These are phyloP conservation scores for Solanum sejunctum DNA, from an alignment of 257 asterid genomes.

Conservation along the genomic window DNA sequence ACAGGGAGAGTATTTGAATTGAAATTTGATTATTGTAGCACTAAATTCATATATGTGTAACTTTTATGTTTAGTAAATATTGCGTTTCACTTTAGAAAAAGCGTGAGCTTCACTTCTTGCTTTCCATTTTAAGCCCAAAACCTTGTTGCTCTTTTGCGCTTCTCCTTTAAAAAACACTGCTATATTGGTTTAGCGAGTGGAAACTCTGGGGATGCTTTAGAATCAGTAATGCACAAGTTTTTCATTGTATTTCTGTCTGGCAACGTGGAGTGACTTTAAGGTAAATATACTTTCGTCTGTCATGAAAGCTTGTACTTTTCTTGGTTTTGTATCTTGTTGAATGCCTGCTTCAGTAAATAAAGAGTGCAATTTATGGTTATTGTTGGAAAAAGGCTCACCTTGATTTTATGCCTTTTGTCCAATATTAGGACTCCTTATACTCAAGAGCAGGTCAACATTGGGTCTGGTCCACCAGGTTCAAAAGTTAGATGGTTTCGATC, in stretches of 20 bases:
- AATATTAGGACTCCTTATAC: slow-evolving; percentile 64
- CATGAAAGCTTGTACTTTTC: neutral
- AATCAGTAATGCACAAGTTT: neutral
- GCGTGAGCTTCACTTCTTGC: neutral
- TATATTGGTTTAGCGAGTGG: neutral
- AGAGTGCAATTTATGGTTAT: neutral
- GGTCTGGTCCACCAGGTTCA: slow-evolving; percentile 94
- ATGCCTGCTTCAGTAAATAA: neutral
- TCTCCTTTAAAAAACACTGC: neutral
- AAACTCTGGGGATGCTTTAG: neutral
- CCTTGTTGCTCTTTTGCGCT: neutral
- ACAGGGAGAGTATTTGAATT: neutral
- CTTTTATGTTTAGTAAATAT: neutral
- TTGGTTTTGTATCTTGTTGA: neutral
- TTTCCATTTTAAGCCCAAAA: neutral
- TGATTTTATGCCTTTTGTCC: neutral
- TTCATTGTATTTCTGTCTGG: neutral
- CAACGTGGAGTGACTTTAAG: neutral
- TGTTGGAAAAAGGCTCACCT: neutral
- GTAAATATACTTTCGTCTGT: neutral
- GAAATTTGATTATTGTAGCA: neutral
- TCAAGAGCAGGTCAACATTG: slow-evolving; percentile 66
- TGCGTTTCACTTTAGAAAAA: neutral
- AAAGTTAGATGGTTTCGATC: slow-evolving; percentile 87
- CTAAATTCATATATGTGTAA: neutral